Conservation (phyloP, 2,329 filamentous ascomycete genomes). For the Claviceps sp. region DNA sequence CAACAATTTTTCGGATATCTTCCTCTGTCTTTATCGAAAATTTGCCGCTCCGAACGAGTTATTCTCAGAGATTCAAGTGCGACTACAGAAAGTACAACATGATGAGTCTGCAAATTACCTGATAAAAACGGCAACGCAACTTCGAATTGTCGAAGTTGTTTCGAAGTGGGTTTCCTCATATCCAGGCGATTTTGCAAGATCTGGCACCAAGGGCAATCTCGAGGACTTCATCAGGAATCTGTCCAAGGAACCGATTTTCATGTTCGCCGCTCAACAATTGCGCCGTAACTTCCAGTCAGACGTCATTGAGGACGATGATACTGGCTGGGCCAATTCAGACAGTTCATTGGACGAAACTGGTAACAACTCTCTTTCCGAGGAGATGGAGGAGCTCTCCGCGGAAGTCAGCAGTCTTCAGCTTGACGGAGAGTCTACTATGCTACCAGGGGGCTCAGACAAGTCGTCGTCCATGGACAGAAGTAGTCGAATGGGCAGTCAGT, state of each 20-base stretch:
- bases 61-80: conserved; percentile 62
- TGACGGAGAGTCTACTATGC: conserved; percentile 31
- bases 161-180: conserved; percentile 84
- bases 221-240: conserved; percentile 63
- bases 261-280: conserved; percentile 76
- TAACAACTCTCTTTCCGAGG: conserved; percentile 23
- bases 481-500: conserved; percentile 27
- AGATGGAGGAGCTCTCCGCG: conserved; percentile 23
- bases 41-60: conserved; percentile 74
- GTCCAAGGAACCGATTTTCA: conserved; percentile 68
- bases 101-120: conserved; percentile 57
- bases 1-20: conserved; percentile 75
- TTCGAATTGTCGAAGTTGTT: conserved; percentile 71
- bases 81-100: conserved; percentile 57
- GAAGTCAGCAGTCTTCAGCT: conserved; percentile 36
- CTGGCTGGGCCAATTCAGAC: conserved; percentile 80
- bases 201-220: conserved; percentile 57
- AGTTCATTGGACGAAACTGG: conserved; percentile 27
- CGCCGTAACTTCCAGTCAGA: conserved; percentile 57
- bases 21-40: conserved; percentile 85
- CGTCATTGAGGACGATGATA: conserved; percentile 78
- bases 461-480: conserved; percentile 28
- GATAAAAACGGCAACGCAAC: conserved; percentile 64
- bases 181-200: conserved; percentile 81
- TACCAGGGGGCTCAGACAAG: conserved; percentile 32